phyloP scores from a whole-genome alignment of 2,329 filamentous ascomycete species.

The Xylariales sp. region DNA sequence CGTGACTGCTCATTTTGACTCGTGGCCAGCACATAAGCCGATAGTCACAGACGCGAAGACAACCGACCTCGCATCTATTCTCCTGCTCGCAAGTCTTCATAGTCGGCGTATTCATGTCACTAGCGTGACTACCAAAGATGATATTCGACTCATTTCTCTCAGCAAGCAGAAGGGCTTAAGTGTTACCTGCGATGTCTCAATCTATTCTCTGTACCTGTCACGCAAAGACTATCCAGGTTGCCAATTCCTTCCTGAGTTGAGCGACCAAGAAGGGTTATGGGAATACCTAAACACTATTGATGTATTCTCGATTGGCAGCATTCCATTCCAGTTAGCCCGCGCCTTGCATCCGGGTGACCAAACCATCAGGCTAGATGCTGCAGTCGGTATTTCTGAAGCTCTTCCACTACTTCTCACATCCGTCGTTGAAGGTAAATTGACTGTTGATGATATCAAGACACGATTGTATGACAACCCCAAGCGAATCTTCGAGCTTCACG shows the following conservation, averaged over 20 bases:
- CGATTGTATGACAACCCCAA: conserved; percentile 83
- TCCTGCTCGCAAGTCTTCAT: conserved; percentile 81
- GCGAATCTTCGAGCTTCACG: conserved; percentile 84
- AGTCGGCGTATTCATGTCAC: conserved; percentile 83
- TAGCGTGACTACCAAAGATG: conserved; percentile 83
- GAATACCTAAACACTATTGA: conserved; percentile 78
- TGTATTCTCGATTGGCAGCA: conserved; percentile 81
- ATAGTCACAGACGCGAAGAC: conserved; percentile 85
- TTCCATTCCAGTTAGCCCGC: conserved; percentile 79
- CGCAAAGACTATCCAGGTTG: conserved; percentile 77
- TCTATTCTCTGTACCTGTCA: conserved; percentile 81
- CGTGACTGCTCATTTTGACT: conserved; percentile 81
- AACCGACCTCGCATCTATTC: conserved; percentile 82
- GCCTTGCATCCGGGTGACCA: conserved; percentile 53
- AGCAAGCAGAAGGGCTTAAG: conserved; percentile 85
- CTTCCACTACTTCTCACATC: conserved; percentile 81
- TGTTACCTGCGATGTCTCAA: conserved; percentile 84
- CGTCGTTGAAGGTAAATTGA: conserved; percentile 77
- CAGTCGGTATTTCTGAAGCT: conserved; percentile 77
- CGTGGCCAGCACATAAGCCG: conserved; percentile 81
- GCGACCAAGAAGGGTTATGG: conserved; percentile 80
- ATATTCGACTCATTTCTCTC: conserved; percentile 80
- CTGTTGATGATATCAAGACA: conserved; percentile 76
- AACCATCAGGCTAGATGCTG: conserved; percentile 65
- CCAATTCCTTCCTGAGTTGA: conserved; percentile 71